Conservation (phyloP, 2,329 filamentous ascomycete genomes). For the Phialocephala subalpina region DNA sequence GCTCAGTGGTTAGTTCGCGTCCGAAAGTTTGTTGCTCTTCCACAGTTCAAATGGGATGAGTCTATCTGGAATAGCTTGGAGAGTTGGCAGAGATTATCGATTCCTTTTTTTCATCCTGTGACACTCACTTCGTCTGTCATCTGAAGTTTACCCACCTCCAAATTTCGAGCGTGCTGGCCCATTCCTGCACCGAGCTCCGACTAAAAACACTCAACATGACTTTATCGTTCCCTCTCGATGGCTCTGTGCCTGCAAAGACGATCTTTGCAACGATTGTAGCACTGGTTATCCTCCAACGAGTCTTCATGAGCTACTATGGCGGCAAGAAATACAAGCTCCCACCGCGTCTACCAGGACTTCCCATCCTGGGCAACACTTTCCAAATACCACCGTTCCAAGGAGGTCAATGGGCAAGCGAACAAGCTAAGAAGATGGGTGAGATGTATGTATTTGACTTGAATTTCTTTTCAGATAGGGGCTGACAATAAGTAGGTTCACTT, state of each 20-base stretch:
- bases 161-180: too few species aligned
- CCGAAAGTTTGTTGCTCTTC: background rate
- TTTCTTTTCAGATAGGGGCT: background rate
- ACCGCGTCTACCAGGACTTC: slow-evolving; percentile 31
- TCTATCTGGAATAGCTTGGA: background rate
- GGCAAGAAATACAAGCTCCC: slow-evolving; percentile 35
- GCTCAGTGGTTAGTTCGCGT: background rate
- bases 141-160: background rate
- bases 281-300: slow-evolving; percentile 28
- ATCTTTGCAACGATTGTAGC: slow-evolving; percentile 17
- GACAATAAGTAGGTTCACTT: slow-evolving; percentile 31
- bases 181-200: too few species aligned
- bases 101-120: background rate
- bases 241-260: slow-evolving; percentile 15
- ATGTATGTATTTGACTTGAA: slow-evolving; percentile 25
- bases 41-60: background rate
- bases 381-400: slow-evolving; percentile 32
- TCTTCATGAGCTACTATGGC: slow-evolving; percentile 24
- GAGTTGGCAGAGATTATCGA: too few species aligned
- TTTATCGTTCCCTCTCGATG: slow-evolving; percentile 1
- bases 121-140: background rate
- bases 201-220: background rate
- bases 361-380: slow-evolving; percentile 36
- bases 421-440: slow-evolving; percentile 36
- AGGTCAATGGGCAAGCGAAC: slow-evolving; percentile 30